Evolutionary conservation across 495 filamentous ascomycete genomes (phyloP), one percentile per base, ranked within the genome.

Genomic region (Penicillium fimorum): DNA sequence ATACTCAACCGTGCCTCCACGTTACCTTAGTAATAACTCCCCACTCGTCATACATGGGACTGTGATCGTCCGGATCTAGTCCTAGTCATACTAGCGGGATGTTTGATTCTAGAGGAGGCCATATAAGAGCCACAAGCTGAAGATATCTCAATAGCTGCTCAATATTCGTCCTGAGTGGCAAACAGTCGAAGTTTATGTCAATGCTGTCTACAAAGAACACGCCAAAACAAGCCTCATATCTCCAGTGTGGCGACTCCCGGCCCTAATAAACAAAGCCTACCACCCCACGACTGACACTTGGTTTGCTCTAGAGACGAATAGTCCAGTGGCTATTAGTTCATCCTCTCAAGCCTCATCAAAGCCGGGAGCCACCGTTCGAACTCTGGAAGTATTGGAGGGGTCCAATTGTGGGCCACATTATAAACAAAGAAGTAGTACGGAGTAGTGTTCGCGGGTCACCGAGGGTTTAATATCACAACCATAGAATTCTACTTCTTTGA

Each of bases 31-130:
- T 49, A 48, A 42, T 29, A 20, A 52, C 43, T 54, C 32, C 25
- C 48, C 43, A 42, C 47, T 53, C 33, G 60, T 63, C 52, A 54
- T 59, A 63, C 60, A 46, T 53, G 29, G 41, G 41, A 53, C 50
- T 46, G 52, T 30, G 22, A 24, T 47, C 22, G 52, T 43, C 33
- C 52, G 7, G 40, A 47, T 29, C 22, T 15, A 17, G 32, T 40
- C 35, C 27, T 32, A 48, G 46, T n/a, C 22, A n/a, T 15, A 17
- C 6, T 30, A 40, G 12, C n/a, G 4, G 7, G 49, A 38, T 51
- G 42, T 12, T 18, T 35, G 40, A 18, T n/a, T 37, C 12, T 15
- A 17, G 17, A 41, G 20, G 27, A 52, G 18, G 41, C 25, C 11
- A 18, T 37, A n/a, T 41, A 22, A 10, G 37, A 24, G 29, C 17